These are phyloP conservation scores for Exophiala sp. DNA, from an alignment of 2,329 filamentous ascomycete species.

Conservation along the genomic window DNA sequence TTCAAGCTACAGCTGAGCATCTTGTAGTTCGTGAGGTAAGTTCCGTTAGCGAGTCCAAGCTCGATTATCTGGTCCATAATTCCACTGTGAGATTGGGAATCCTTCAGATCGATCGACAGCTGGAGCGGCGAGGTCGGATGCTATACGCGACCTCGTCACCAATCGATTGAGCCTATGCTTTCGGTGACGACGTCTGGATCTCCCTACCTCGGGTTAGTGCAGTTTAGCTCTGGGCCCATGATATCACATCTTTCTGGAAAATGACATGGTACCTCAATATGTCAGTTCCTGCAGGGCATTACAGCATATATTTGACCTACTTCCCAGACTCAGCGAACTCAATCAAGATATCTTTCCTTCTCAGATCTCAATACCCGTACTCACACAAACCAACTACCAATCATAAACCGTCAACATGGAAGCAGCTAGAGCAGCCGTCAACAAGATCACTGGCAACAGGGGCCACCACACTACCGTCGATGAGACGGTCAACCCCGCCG, in stretches of 20 bases:
- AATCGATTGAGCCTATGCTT: not conserved
- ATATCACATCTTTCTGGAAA: not conserved
- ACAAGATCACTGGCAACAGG: conserved; percentile 57
- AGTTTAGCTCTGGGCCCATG: not conserved
- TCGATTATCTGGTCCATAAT: too few relatives aligned
- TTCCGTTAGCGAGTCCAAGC: too few relatives aligned
- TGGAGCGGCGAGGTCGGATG: not conserved
- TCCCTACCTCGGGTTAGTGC: not conserved
- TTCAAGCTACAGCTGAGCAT: too few relatives aligned
- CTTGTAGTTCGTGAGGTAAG: too few relatives aligned
- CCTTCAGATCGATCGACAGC: conserved; percentile 1
- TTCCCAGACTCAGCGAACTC: too few relatives aligned
- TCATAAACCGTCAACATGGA: conserved; percentile 51
- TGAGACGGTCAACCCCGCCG: conserved; percentile 59
- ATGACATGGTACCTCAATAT: not conserved
- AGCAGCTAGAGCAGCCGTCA: conserved; percentile 61
- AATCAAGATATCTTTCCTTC: not conserved
- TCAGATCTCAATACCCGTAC: not conserved
- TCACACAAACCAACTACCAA: not conserved
- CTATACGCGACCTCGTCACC: not conserved
- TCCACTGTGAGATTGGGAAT: not conserved
- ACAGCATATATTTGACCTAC: not conserved
- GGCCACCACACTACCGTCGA: conserved; percentile 69
- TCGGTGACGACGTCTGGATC: not conserved
- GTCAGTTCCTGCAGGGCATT: not conserved